Percentiles rank a stretch among this genome's conserved stretches.
These are phyloP conservation scores for Rhypophila decipiens DNA, from an alignment of 495 filamentous ascomycete species.

Conservation along the genomic window DNA sequence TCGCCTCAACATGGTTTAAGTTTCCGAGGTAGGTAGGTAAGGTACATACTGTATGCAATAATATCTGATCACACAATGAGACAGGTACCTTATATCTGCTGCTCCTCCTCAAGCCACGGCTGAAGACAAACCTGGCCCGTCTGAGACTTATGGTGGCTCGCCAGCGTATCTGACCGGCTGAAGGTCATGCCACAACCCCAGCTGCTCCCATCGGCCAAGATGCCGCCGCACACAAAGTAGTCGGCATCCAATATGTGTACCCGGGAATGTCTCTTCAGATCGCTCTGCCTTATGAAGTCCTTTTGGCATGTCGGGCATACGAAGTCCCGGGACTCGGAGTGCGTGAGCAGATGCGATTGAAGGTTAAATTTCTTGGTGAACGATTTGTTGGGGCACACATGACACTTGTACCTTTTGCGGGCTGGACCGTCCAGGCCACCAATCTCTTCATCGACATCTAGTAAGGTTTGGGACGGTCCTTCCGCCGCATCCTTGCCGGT, in stretches of 20 bases:
- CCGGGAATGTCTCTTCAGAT: slow-evolving; percentile 25
- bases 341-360: slow-evolving; percentile 36
- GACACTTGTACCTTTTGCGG: neutral
- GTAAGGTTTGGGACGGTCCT: neutral
- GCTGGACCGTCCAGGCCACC: neutral
- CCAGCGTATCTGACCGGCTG: slow-evolving; percentile 18
- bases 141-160: slow-evolving; percentile 18
- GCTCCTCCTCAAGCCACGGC: no score
- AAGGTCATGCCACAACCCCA: slow-evolving; percentile 24
- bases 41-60: no score
- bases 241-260: slow-evolving; percentile 9
- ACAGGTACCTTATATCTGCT: no score
- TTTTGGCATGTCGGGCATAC: slow-evolving; percentile 22
- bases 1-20: no score
- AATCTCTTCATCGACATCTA: no score
- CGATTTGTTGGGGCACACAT: slow-evolving; percentile 26
- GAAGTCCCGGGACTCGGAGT: slow-evolving; percentile 38
- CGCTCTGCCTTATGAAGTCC: slow-evolving; percentile 10
- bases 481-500: neutral
- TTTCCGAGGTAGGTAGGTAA: no score
- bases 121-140: no score
- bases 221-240: slow-evolving; percentile 40
- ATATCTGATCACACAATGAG: no score
- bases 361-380: slow-evolving; percentile 47
- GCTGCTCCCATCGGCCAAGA: slow-evolving; percentile 35